These are phyloP conservation scores for Rubus idaeus DNA, from an alignment of 306 rosid species.

Conservation along the genomic window DNA sequence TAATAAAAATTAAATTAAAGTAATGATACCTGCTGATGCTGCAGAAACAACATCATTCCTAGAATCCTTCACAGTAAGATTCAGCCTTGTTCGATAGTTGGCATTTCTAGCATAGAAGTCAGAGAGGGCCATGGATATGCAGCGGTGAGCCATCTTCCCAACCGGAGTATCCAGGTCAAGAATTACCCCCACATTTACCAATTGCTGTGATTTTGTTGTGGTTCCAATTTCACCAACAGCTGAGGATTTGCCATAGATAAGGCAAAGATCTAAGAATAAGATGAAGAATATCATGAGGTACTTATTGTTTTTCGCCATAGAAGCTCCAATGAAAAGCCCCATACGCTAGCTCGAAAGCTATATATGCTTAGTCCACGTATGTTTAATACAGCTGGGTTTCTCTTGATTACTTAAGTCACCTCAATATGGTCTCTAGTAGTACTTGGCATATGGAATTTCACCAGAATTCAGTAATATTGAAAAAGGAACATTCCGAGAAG, in stretches of 20 bases:
- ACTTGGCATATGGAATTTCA: background rate
- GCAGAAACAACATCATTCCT: slow-evolving; percentile 6
- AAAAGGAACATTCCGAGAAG: too few species aligned
- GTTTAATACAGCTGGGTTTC: too few species aligned
- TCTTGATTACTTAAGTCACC: background rate
- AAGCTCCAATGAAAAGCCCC: background rate
- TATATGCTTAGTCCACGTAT: too few species aligned
- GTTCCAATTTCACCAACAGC: background rate
- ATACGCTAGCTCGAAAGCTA: background rate
- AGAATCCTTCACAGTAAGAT: background rate
- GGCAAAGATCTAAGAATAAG: background rate
- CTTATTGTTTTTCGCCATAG: background rate
- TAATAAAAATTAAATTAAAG: background rate
- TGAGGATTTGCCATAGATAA: background rate
- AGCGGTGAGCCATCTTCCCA: background rate
- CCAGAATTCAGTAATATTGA: background rate
- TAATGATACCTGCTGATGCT: slow-evolving; percentile 10
- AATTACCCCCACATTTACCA: slow-evolving; percentile 23
- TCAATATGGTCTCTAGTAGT: too few species aligned
- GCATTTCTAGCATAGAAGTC: slow-evolving; percentile 7
- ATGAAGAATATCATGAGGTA: background rate
- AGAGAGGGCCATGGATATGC: background rate
- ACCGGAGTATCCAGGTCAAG: slow-evolving; percentile 13
- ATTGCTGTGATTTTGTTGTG: background rate
- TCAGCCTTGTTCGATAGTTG: background rate